Conservation (phyloP, 768 basidiomycete species). For the Cystobasidiopsis lactophilus region DNA sequence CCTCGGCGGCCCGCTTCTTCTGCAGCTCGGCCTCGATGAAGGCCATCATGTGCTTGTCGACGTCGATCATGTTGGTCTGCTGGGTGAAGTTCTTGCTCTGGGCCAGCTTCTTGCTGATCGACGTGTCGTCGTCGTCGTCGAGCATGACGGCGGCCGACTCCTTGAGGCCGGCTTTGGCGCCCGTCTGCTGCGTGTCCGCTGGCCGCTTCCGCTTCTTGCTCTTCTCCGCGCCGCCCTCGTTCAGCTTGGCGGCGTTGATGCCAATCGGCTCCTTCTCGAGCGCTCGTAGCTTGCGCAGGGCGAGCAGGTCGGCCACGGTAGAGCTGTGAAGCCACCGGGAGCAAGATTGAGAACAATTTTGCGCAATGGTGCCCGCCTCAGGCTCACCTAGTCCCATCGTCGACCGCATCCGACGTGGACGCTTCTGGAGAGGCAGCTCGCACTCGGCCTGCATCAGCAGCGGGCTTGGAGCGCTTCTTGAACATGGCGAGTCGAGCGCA, state of each 20-base stretch:
- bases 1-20: slow-evolving; percentile 35
- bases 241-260: slow-evolving; percentile 64
- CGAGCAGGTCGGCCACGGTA: slow-evolving; percentile 53
- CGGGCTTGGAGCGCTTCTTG: no score
- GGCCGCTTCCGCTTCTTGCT: slow-evolving; percentile 42
- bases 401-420: no score
- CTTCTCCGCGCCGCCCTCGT: slow-evolving; percentile 69
- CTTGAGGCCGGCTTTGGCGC: slow-evolving; percentile 6
- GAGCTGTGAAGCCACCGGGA: slow-evolving; percentile 12
- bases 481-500: no score
- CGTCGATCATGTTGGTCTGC: slow-evolving; percentile 84
- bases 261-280: slow-evolving; percentile 37
- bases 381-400: no score
- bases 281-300: slow-evolving; percentile 53
- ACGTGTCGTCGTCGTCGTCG: slow-evolving; percentile 11
- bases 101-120: slow-evolving; percentile 17
- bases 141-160: slow-evolving; percentile 37
- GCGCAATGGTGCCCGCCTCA: no score
- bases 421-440: no score
- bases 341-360: not conserved
- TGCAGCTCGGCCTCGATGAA: slow-evolving; percentile 89
- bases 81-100: slow-evolving; percentile 73
- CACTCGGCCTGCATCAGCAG: no score
- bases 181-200: slow-evolving; percentile 28
- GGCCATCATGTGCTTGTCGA: slow-evolving; percentile 99